Percentiles rank a stretch among this genome's conserved stretches.
These are phyloP conservation scores for Lactarius akahatsu DNA, from an alignment of 768 basidiomycete genomes.

Conservation along the genomic window DNA sequence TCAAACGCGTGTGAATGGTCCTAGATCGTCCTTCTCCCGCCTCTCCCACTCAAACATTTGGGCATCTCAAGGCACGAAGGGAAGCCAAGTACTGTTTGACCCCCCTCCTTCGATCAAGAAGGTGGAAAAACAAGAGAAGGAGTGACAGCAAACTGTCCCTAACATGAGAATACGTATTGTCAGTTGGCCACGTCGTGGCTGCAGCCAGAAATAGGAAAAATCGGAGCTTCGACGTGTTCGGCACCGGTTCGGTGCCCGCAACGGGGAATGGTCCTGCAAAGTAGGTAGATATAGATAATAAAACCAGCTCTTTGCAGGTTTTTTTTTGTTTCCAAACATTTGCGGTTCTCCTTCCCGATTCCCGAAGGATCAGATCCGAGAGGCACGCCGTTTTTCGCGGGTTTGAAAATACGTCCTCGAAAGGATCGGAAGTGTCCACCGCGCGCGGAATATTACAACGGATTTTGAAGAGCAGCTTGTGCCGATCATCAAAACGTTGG, in stretches of 20 bases:
- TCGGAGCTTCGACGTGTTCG: neutral
- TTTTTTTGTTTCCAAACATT: no score
- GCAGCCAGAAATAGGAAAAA: neutral
- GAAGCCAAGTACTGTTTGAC: neutral
- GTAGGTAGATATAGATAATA: neutral
- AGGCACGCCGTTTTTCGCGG: neutral
- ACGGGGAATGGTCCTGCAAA: neutral
- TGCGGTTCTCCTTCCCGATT: neutral
- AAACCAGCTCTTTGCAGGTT: neutral
- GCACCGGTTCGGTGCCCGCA: neutral
- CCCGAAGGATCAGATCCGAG: neutral
- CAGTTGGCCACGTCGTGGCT: neutral
- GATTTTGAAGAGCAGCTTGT: neutral
- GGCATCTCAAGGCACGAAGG: neutral
- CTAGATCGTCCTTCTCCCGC: neutral
- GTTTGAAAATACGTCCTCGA: neutral
- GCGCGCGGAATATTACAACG: neutral
- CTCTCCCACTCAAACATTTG: neutral
- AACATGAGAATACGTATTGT: neutral
- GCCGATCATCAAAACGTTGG: neutral
- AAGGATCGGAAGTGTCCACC: neutral
- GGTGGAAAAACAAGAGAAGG: neutral
- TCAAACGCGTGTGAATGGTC: neutral
- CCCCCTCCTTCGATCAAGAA: neutral
- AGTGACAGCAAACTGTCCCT: neutral